Base-by-base conservation (phyloP, 495 filamentous ascomycete genomes). In the Corynascus novoguineensis region DNA sequence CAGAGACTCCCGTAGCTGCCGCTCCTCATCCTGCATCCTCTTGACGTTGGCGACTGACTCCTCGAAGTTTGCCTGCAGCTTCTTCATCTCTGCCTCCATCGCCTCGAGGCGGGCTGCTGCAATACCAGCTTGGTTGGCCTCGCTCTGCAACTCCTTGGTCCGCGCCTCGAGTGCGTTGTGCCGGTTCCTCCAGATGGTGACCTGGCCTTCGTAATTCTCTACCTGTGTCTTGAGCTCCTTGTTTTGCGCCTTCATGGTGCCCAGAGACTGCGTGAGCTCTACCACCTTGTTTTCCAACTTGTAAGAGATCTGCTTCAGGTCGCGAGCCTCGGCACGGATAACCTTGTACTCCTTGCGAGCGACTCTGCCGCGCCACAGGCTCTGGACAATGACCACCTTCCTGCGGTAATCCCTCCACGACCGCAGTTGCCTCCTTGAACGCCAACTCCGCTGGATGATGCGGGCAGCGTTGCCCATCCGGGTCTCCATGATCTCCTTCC, bases 251-350 rank as follows among this genome's bases (percentile, higher is more conserved):
- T 95, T 95, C 79, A 97, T 84, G 29, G 89, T 85, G 64, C 92
- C 91, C 68, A 97, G 70, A 50, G 87, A 87, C 71, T 99, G 95
- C 10, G 95, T 99, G 62, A 99, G 78, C 74, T 99, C 95, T 52
- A 97, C 89, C 53, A 98, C 93, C 82, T 98, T 97, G 78, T 97
- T 97, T 78, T 97, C 95, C 65, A 98, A 74, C 77, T 95, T 97
- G 76, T 97, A 97, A 14, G 92, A 97, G 61, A 98, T 98, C 70
- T 97, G 90, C 76, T 96, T 96, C 63, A 98, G 82, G 78, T 98
- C 93, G 65, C 95, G 87, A 37, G 93, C 92, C 70, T 98, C 95
- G 70, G 95, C 92, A 49, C 95, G 88, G 52, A 95, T 71, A 41
- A 69, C 83, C 82, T 95, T 97, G 78, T 98, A 98, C 49, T 79